Conservation (phyloP, 768 basidiomycete genomes). For the Phylloporus scabripes region DNA sequence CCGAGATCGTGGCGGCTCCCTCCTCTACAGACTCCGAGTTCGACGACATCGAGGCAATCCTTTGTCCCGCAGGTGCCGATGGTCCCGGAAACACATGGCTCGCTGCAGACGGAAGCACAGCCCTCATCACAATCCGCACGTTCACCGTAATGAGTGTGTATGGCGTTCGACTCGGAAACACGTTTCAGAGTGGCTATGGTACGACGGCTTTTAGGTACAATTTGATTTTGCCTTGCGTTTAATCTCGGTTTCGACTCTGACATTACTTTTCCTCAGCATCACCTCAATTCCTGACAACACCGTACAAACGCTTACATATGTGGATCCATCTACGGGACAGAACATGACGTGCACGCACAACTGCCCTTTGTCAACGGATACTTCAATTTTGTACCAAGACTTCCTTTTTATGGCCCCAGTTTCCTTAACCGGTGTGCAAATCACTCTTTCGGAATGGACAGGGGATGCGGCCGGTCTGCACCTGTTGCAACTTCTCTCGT, state of each 20-base stretch:
- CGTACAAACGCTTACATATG: slow-evolving; percentile 68
- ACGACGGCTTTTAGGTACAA: slow-evolving; percentile 82
- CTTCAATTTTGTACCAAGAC: slow-evolving; percentile 83
- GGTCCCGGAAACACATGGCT: slow-evolving; percentile 84
- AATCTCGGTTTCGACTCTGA: slow-evolving; percentile 5
- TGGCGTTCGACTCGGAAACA: slow-evolving; percentile 89
- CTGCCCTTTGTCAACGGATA: slow-evolving; percentile 78
- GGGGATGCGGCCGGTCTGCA: slow-evolving; percentile 81
- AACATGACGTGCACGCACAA: slow-evolving; percentile 69
- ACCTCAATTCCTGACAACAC: slow-evolving; percentile 87
- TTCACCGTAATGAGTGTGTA: slow-evolving; percentile 67
- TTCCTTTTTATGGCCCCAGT: slow-evolving; percentile 69
- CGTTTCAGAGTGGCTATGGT: slow-evolving; percentile 72
- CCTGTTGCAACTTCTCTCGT: slow-evolving; percentile 86
- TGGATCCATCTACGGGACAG: slow-evolving; percentile 69
- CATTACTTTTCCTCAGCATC: slow-evolving; percentile 45
- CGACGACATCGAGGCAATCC: slow-evolving; percentile 57
- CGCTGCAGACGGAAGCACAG: slow-evolving; percentile 60
- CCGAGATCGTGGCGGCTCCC: slow-evolving; percentile 55
- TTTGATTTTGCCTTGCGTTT: not conserved
- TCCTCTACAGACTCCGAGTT: slow-evolving; percentile 58
- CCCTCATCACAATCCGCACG: slow-evolving; percentile 73
- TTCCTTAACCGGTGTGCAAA: slow-evolving; percentile 83
- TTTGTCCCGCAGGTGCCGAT: slow-evolving; percentile 83
- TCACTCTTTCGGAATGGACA: slow-evolving; percentile 71